phyloP scores from a whole-genome alignment of 2,329 filamentous ascomycete genomes.

The Epichloe uncinata region DNA sequence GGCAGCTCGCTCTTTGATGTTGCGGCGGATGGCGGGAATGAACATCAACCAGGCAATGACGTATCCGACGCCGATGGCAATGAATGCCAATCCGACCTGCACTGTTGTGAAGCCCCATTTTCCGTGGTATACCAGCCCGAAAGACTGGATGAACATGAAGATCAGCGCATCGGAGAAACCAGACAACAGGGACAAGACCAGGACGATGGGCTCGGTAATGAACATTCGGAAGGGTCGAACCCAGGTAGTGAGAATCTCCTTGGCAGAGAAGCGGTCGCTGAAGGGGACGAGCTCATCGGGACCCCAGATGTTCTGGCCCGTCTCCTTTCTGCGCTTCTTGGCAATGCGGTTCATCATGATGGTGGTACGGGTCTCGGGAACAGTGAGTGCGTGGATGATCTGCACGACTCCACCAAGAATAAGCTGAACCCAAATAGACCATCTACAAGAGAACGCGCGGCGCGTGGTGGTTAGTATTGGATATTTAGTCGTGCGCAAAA shows the following conservation, averaged over 20 bases:
- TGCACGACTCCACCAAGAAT: constrained; percentile 64
- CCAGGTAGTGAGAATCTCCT: constrained; percentile 45
- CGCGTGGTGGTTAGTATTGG: background rate
- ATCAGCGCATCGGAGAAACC: constrained; percentile 65
- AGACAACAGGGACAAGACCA: constrained; percentile 54
- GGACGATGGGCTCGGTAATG: constrained; percentile 59
- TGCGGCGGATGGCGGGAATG: constrained; percentile 41
- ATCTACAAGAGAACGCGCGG: constrained; percentile 13
- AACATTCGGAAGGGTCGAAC: constrained; percentile 59
- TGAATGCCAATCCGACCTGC: constrained; percentile 45
- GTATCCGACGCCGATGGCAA: constrained; percentile 56
- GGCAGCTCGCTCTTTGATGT: constrained; percentile 34
- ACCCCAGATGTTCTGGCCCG: constrained; percentile 52
- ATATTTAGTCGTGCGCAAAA: background rate
- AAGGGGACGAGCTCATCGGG: constrained; percentile 57
- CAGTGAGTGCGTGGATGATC: constrained; percentile 49
- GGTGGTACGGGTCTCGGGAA: constrained; percentile 66
- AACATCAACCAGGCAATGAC: constrained; percentile 47
- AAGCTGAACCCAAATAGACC: constrained; percentile 76
- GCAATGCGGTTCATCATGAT: constrained; percentile 70
- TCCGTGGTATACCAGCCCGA: constrained; percentile 46
- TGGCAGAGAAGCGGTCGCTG: constrained; percentile 41
- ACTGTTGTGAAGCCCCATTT: constrained; percentile 52
- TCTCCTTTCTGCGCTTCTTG: constrained; percentile 52
- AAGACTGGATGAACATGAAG: constrained; percentile 66